Evolutionary conservation across 1,139 yeast species (phyloP).

Genomic region (Geotrichum bryndzae): DNA sequence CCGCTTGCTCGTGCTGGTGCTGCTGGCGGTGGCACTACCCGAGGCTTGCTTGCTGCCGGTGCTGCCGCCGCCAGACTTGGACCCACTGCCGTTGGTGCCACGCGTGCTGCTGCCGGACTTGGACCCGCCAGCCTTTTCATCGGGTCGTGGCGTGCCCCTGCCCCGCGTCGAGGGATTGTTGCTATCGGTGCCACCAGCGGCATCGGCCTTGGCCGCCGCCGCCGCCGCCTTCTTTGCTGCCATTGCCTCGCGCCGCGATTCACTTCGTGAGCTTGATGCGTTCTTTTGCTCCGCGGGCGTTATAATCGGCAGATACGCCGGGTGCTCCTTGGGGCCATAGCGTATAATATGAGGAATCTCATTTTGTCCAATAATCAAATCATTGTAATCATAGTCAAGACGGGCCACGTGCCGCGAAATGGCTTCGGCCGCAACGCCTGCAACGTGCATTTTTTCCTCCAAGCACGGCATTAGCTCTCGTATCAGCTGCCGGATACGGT

Average conservation of each 20-base stretch:
- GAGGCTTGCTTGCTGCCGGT: slow-evolving; percentile 7
- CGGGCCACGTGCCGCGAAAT: slow-evolving; percentile 63
- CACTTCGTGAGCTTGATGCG: slow-evolving; percentile 39
- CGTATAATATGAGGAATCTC: slow-evolving; percentile 59
- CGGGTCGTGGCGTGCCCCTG: slow-evolving; percentile 16
- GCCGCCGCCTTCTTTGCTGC: slow-evolving; percentile 71
- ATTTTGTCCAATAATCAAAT: slow-evolving; percentile 55
- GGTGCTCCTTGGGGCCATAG: slow-evolving; percentile 75
- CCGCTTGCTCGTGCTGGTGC: slow-evolving; percentile 6
- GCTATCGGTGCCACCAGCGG: slow-evolving; percentile 10
- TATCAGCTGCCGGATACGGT: slow-evolving; percentile 37
- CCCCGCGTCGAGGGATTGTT: slow-evolving; percentile 18
- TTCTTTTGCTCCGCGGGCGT: slow-evolving; percentile 24
- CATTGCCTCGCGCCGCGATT: slow-evolving; percentile 82
- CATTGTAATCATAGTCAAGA: slow-evolving; percentile 70
- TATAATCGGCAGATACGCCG: slow-evolving; percentile 58
- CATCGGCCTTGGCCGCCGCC: slow-evolving; percentile 23
- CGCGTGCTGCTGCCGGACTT: neutral
- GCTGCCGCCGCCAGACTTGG: slow-evolving; percentile 17
- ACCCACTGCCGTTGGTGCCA: neutral
- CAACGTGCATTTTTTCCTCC: slow-evolving; percentile 97
- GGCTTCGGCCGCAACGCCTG: slow-evolving; percentile 82
- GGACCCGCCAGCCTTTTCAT: slow-evolving; percentile 13
- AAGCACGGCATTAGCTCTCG: slow-evolving; percentile 80
- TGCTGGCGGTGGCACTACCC: neutral